A percentile compares a stretch with the other conserved stretches of the same genome.
These are phyloP conservation scores for Neurospora sp. DNA, from an alignment of 495 filamentous ascomycete genomes.

Conservation along the genomic window DNA sequence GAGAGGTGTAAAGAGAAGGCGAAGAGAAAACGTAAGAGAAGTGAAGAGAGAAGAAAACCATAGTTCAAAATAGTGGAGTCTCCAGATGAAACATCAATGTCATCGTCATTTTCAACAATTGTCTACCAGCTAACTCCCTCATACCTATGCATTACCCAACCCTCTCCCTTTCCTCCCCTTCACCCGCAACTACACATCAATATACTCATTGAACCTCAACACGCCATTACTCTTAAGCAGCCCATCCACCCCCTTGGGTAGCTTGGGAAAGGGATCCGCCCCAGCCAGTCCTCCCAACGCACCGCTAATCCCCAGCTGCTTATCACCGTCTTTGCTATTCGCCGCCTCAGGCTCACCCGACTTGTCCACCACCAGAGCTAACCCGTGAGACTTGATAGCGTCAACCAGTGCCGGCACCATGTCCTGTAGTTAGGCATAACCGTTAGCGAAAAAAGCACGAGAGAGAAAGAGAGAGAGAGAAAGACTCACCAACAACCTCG, in stretches of 20 bases:
- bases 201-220: constrained; percentile 82
- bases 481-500: constrained; percentile 64
- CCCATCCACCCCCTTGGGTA: constrained; percentile 69
- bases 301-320: constrained; percentile 5
- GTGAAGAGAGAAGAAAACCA: too few species aligned
- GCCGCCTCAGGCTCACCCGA: constrained; percentile 35
- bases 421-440: constrained; percentile 55
- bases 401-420: constrained; percentile 86
- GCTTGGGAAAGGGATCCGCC: constrained; percentile 34
- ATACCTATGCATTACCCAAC: background rate
- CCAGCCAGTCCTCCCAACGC: background rate
- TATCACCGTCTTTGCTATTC: constrained; percentile 5
- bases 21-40: too few species aligned
- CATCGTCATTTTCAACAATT: too few species aligned
- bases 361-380: constrained; percentile 86
- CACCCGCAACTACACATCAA: constrained; percentile 61
- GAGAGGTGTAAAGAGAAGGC: too few species aligned
- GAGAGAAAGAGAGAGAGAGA: background rate
- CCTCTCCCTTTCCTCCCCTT: background rate
- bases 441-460: background rate
- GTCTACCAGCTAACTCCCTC: background rate
- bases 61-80: too few species aligned
- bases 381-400: constrained; percentile 85
- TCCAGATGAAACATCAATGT: too few species aligned
- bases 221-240: constrained; percentile 76